These are phyloP conservation scores for Phytopythium chamaehyphon DNA, from an alignment of 352 stramenopile genomes.

Conservation along the genomic window DNA sequence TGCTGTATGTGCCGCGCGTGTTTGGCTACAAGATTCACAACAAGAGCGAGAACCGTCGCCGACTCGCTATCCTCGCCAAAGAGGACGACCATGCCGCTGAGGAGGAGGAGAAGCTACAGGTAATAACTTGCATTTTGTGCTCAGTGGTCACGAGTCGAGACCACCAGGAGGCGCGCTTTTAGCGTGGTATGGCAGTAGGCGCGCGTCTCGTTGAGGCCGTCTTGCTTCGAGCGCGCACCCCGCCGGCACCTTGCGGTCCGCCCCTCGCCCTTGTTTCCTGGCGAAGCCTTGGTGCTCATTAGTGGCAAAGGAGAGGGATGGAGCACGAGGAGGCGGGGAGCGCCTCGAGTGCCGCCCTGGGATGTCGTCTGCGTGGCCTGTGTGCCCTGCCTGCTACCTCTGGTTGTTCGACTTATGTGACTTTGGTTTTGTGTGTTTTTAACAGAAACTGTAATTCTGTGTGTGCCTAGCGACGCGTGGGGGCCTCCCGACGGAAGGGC, in stretches of 20 bases:
- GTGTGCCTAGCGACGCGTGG: slow-evolving; percentile 81
- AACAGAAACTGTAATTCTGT: slow-evolving; percentile 91
- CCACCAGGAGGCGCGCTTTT: slow-evolving; percentile 15
- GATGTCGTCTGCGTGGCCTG: slow-evolving; percentile 34
- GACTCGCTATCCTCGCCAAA: slow-evolving; percentile 73
- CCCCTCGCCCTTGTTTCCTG: background rate
- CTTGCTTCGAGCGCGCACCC: slow-evolving; percentile 2
- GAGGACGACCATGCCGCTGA: slow-evolving; percentile 43
- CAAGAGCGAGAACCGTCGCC: slow-evolving; percentile 77
- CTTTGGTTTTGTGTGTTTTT: slow-evolving; percentile 84
- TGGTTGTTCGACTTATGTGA: slow-evolving; percentile 84
- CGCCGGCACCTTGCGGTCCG: slow-evolving; percentile 3
- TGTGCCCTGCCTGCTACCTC: slow-evolving; percentile 23
- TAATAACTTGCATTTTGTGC: slow-evolving; percentile 25
- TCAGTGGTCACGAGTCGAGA: slow-evolving; percentile 4
- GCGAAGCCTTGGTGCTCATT: background rate
- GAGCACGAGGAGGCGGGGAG: slow-evolving; percentile 4
- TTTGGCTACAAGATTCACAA: slow-evolving; percentile 94
- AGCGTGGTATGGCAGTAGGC: slow-evolving; percentile 5
- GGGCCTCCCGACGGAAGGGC: slow-evolving; percentile 65
- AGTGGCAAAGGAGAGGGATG: slow-evolving; percentile 10
- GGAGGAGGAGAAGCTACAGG: slow-evolving; percentile 62
- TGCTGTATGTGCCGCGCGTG: slow-evolving; percentile 87
- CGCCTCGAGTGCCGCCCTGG: slow-evolving; percentile 21
- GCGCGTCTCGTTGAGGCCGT: slow-evolving; percentile 3